A percentile compares a stretch with the other conserved stretches of the same genome.
Evolutionary conservation across 148 eudicot species (phyloP).

Genomic region (Diospyros kaki): DNA sequence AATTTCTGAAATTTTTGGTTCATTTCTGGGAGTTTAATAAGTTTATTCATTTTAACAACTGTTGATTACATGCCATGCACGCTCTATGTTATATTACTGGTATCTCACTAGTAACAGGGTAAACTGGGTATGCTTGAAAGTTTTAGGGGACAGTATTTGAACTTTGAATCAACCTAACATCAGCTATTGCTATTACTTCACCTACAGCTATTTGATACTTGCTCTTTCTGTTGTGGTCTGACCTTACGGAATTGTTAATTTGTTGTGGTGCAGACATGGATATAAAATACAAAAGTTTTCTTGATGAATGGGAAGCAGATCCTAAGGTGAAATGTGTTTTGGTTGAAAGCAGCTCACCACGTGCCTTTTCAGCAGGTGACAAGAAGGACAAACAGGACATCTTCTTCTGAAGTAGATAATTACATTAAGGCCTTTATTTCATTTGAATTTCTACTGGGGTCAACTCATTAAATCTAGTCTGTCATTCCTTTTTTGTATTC

Average conservation of each 20-base stretch:
- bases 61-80: not conserved
- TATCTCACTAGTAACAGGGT: not conserved
- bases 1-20: too few species aligned
- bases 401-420: not conserved
- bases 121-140: not conserved
- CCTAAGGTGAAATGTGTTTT: conserved; percentile 87
- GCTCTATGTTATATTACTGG: not conserved
- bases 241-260: not conserved
- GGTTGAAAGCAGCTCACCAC: conserved; percentile 75
- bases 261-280: conserved; percentile 71
- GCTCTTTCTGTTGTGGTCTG: not conserved
- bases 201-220: not conserved
- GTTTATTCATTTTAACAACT: not conserved
- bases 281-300: conserved; percentile 71
- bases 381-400: not conserved
- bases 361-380: conserved; percentile 94
- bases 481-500: not conserved
- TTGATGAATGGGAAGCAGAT: conserved; percentile 91
- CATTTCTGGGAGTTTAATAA: too few species aligned
- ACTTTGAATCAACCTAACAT: not conserved
- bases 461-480: not conserved
- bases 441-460: conserved; percentile 13
- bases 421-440: not conserved
- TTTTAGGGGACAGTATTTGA: not conserved
- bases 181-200: not conserved